Base-by-base conservation (phyloP, 1,284 basidiomycete species). In the Blastosporella zonata region DNA sequence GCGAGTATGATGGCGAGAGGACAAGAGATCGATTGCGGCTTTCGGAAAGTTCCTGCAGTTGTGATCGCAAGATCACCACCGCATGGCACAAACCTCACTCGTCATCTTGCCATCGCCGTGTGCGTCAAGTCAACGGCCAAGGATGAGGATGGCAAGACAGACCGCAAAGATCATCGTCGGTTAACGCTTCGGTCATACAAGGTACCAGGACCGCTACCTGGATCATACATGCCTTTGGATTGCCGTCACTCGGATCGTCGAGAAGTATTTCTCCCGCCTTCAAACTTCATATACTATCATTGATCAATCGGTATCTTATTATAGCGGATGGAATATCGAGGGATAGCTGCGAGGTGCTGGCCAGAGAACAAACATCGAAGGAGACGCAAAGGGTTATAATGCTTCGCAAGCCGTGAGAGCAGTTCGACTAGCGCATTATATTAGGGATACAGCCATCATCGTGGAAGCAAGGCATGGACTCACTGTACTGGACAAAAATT, bases 401-500 rank as follows among this genome's bases (percentile, higher is more conserved):
- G 75, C 17, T 63, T 66, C 8, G 72, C 70, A 3, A 79, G 65
- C 15, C 67, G 66, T 3, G 67, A 67, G 66, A 73, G 74, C 1
- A 79, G 62, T 22, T 67, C 66, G 33, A 71, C 76, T 78, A 28
- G 10, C n/a, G 17, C 25, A n/a, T 27, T 18, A 43, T 1, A 15
- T 34, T 5, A n/a, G 22, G 6, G 21, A 10, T 4, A 34, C 2
- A 9, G 9, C 33, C 36, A 37, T 2, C 21, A 23, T 6, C 18
- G 13, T 12, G 4, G 29, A n/a, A 34, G 17, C 33, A 34, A 41
- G 12, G 36, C 23, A 12, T 37, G 28, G 12, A 65, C 73, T 47
- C 43, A 76, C 75, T 68, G 54, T 77, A 77, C 59, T 77, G 72
- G 40, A 69, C 70, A 57, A 78, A 77, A n/a, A 78, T 71, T 3